These are phyloP conservation scores for Cucurbita maxima DNA, from an alignment of 306 rosid genomes.

Conservation along the genomic window DNA sequence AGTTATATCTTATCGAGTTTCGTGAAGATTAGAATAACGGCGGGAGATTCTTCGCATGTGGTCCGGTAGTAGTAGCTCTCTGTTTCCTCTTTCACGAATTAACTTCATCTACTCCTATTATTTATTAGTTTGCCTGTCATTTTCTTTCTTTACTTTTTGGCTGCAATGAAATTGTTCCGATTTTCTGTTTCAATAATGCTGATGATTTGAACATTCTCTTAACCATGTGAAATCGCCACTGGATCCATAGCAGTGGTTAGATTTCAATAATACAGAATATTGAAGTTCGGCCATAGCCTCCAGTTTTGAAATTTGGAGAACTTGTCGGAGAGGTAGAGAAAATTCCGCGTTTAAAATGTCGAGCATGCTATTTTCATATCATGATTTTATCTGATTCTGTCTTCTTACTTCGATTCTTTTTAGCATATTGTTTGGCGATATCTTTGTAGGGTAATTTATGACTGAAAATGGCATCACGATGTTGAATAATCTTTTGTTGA, in stretches of 20 bases:
- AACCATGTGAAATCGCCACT: background rate
- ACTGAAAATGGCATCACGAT: background rate
- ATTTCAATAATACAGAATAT: background rate
- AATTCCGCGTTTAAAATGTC: background rate
- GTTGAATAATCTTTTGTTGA: background rate
- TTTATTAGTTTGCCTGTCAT: background rate
- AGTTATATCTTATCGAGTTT: background rate
- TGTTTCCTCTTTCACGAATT: background rate
- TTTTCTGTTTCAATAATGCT: background rate
- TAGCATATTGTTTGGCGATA: background rate
- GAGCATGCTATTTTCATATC: background rate
- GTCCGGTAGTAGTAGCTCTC: slow-evolving; percentile 1
- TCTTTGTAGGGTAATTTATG: background rate
- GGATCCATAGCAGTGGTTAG: background rate
- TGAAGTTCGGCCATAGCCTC: background rate
- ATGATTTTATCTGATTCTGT: background rate
- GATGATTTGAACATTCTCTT: background rate
- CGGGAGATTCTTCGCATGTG: background rate
- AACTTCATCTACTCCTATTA: background rate
- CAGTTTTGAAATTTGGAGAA: background rate
- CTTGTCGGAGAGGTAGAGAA: background rate
- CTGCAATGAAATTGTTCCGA: background rate
- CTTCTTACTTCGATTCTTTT: background rate
- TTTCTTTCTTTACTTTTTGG: background rate
- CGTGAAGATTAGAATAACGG: slow-evolving; percentile 6